phyloP scores from a whole-genome alignment of 805 yeast genomes.

The Metschnikowia dekortorum region DNA sequence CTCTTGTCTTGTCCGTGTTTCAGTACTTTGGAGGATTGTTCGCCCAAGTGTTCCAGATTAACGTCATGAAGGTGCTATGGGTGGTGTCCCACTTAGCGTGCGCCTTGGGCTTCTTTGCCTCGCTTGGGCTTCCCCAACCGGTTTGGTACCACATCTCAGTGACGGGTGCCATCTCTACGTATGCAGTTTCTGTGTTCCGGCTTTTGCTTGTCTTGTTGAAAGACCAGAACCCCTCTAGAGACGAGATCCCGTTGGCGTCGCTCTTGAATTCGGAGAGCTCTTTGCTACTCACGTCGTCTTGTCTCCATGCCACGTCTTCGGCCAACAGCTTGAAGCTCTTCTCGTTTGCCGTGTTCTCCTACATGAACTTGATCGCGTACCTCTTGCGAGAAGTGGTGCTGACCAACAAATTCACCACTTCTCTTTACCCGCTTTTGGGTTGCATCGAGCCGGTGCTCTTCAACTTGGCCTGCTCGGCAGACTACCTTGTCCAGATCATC shows the following conservation, averaged over 20 bases:
- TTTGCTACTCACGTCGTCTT: conserved; percentile 20
- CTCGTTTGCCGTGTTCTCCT: conserved; percentile 26
- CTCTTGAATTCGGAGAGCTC: conserved; percentile 28
- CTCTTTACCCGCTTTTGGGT: conserved; percentile 12
- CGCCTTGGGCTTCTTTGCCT: conserved; percentile 9
- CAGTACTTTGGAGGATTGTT: neutral
- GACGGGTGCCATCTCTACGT: conserved; percentile 13
- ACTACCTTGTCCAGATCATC: conserved; percentile 10
- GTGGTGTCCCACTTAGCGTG: conserved; percentile 11
- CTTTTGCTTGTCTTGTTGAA: conserved; percentile 7
- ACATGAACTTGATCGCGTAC: conserved; percentile 22
- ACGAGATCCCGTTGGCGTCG: conserved; percentile 17
- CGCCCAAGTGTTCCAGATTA: conserved; percentile 2
- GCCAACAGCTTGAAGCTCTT: conserved; percentile 20
- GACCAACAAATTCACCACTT: conserved; percentile 10
- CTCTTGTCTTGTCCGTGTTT: neutral
- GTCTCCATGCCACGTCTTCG: conserved; percentile 19
- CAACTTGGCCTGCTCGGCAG: conserved; percentile 12
- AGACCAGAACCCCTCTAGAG: conserved; percentile 3
- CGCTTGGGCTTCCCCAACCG: conserved; percentile 1
- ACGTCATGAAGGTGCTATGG: conserved; percentile 11
- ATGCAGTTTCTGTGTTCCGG: conserved; percentile 11
- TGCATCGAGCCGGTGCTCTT: conserved; percentile 15
- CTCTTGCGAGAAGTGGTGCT: conserved; percentile 14
- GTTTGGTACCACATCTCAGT: conserved; percentile 11